phyloP scores from a whole-genome alignment of 805 yeast genomes.

The Candida alai region DNA sequence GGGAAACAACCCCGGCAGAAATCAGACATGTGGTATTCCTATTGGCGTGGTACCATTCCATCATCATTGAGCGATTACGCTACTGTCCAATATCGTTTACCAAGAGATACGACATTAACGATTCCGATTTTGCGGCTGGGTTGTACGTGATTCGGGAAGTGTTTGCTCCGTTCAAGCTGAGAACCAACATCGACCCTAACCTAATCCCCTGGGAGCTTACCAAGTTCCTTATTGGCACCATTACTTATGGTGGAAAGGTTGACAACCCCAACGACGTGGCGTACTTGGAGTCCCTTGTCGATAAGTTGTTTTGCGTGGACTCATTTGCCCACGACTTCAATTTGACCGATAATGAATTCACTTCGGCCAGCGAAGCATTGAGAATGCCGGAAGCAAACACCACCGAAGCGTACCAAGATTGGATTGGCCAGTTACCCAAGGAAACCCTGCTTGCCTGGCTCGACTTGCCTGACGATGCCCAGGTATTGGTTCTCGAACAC shows the following conservation, averaged over 20 bases:
- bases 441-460: constrained; percentile 51
- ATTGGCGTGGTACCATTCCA: constrained; percentile 67
- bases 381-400: constrained; percentile 47
- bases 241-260: constrained; percentile 67
- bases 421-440: constrained; percentile 57
- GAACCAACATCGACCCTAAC: constrained; percentile 2
- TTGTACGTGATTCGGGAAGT: constrained; percentile 39
- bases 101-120: constrained; percentile 64
- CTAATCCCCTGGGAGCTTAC: constrained; percentile 54
- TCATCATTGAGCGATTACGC: constrained; percentile 55
- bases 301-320: constrained; percentile 31
- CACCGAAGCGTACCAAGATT: constrained; percentile 30
- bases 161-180: constrained; percentile 22
- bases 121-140: constrained; percentile 61
- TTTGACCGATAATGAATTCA: constrained; percentile 28
- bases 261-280: constrained; percentile 39
- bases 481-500: constrained; percentile 24
- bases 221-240: constrained; percentile 44
- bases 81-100: constrained; percentile 63
- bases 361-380: constrained; percentile 17
- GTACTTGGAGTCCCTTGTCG: constrained; percentile 32
- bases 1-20: constrained; percentile 35
- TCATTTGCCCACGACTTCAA: constrained; percentile 43
- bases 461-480: constrained; percentile 44
- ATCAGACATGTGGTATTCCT: constrained; percentile 47